Percentiles rank a stretch among this genome's conserved stretches.
These are phyloP conservation scores for Lathyrus tuberosus DNA, from an alignment of 306 rosid species.

Conservation along the genomic window DNA sequence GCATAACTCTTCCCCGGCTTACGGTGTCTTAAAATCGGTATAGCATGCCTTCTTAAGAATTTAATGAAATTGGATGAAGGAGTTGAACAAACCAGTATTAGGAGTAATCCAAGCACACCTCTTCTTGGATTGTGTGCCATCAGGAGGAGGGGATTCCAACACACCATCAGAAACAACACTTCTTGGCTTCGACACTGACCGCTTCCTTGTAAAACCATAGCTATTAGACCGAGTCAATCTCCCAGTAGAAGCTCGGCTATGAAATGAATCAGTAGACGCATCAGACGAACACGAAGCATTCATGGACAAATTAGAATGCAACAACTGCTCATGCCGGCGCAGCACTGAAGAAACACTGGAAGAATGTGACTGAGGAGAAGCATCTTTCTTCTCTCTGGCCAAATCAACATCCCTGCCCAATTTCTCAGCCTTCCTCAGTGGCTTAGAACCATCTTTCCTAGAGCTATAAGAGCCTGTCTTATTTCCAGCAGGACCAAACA, in stretches of 20 bases:
- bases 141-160: constrained; percentile 60
- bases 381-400: constrained; percentile 59
- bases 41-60: background rate
- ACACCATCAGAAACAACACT: constrained; percentile 75
- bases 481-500: constrained; percentile 77
- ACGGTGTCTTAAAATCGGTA: constrained; percentile 16
- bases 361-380: constrained; percentile 48
- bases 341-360: constrained; percentile 58
- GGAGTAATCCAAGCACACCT: constrained; percentile 90
- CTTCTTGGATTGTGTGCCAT: constrained; percentile 58
- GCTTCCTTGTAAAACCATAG: constrained; percentile 66
- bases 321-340: constrained; percentile 72
- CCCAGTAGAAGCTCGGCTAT: constrained; percentile 80
- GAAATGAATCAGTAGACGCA: constrained; percentile 87
- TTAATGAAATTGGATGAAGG: constrained; percentile 26
- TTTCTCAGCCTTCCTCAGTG: constrained; percentile 62
- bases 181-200: constrained; percentile 60
- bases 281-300: constrained; percentile 87
- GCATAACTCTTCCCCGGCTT: background rate
- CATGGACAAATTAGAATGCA: constrained; percentile 70
- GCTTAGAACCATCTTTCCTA: constrained; percentile 59
- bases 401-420: constrained; percentile 49
- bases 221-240: constrained; percentile 70
- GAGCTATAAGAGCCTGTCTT: constrained; percentile 61
- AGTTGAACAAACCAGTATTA: constrained; percentile 66